phyloP scores from a whole-genome alignment of 345 rosid genomes.

The Pistacia integerrima region DNA sequence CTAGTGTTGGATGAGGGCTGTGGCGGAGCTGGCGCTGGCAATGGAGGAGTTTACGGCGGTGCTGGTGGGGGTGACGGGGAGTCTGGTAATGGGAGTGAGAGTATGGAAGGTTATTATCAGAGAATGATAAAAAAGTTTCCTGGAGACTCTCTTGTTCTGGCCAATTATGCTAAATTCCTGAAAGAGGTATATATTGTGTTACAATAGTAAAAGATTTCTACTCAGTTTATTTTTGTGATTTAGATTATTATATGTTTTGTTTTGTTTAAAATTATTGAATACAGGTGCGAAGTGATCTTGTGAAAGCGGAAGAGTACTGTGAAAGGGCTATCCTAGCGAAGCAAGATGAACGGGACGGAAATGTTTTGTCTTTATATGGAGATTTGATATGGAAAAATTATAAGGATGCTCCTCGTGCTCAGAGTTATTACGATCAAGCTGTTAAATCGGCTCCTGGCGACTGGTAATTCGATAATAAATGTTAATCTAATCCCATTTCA shows the following conservation, averaged over 20 bases:
- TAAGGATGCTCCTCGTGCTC: constrained; percentile 46
- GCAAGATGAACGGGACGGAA: constrained; percentile 36
- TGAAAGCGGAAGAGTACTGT: constrained; percentile 50
- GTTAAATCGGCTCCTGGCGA: constrained; percentile 48
- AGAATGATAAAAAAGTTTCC: constrained; percentile 44
- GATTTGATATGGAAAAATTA: constrained; percentile 55
- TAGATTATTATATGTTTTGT: not conserved
- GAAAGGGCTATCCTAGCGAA: constrained; percentile 46
- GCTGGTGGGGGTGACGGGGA: constrained; percentile 22
- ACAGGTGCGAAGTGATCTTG: constrained; percentile 40
- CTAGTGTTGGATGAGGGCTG: constrained; percentile 11
- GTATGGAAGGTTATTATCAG: constrained; percentile 46
- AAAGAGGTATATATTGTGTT: constrained; percentile 39
- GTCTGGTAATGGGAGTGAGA: constrained; percentile 30
- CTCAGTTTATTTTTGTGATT: not conserved
- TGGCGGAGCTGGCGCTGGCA: too few species aligned
- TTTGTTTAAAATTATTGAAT: not conserved
- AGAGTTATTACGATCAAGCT: constrained; percentile 50
- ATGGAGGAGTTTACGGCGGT: not conserved
- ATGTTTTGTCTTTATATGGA: constrained; percentile 49
- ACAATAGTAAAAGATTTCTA: too few species aligned
- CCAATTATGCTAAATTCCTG: constrained; percentile 58
- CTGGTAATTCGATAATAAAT: constrained; percentile 26
- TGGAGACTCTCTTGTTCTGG: constrained; percentile 48
- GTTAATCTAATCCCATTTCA: too few species aligned